A percentile compares a stretch with the other conserved stretches of the same genome.
Evolutionary conservation across 345 rosid species (phyloP).

Genomic region (Balakata baccata): DNA sequence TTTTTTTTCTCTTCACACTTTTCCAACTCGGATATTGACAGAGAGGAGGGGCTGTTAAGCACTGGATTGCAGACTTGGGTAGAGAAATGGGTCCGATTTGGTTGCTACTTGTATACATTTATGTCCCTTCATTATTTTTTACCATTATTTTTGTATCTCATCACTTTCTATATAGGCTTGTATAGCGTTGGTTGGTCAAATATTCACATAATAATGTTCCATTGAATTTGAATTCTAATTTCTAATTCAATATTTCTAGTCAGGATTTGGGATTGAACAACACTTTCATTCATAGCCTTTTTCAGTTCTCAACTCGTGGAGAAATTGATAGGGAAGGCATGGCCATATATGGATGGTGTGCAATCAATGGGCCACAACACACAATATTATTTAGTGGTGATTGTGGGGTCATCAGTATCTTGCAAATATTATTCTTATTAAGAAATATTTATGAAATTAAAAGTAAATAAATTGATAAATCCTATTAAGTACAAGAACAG

Average conservation of each 20-base stretch:
- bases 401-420: constrained; percentile 17
- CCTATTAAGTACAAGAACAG: no score
- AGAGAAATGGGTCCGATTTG: constrained; percentile 14
- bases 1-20: neutral
- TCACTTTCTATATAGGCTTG: no score
- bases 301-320: neutral
- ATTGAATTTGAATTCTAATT: neutral
- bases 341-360: neutral
- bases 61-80: neutral
- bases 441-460: no score
- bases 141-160: no score
- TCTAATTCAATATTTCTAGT: neutral
- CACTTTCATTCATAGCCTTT: neutral
- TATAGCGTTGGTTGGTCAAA: constrained; percentile 16
- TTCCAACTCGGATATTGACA: constrained; percentile 3
- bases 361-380: neutral
- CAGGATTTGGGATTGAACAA: constrained; percentile 7
- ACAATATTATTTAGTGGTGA: neutral
- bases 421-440: no score
- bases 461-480: no score
- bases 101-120: constrained; percentile 10
- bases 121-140: no score
- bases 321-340: constrained; percentile 5
- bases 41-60: constrained; percentile 12
- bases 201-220: neutral